Evolutionary conservation across 345 rosid genomes (phyloP).

Genomic region (Salix arbutifolia): DNA sequence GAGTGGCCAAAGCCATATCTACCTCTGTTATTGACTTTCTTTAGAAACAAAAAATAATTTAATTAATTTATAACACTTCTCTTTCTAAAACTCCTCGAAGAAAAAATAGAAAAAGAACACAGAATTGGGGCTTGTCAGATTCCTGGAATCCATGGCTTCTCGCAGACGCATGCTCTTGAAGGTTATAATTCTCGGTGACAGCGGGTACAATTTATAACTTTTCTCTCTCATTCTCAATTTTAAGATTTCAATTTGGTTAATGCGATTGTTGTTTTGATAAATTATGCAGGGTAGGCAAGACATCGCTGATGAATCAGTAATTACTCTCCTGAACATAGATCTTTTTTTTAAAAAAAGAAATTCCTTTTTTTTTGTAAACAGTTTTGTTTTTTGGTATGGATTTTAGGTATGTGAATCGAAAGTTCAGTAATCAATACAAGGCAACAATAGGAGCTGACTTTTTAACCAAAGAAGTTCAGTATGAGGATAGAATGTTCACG

Average conservation of each 20-base stretch:
- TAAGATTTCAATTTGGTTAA: background rate
- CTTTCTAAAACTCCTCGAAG: background rate
- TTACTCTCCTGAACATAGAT: conserved; percentile 23
- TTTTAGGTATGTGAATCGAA: conserved; percentile 77
- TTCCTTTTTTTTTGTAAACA: background rate
- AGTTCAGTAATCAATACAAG: conserved; percentile 89
- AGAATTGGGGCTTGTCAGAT: background rate
- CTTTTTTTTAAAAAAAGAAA: background rate
- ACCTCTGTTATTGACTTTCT: background rate
- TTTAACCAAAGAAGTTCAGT: conserved; percentile 82
- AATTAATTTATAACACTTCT: background rate
- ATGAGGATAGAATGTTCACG: conserved; percentile 84
- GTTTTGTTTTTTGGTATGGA: conserved; percentile 3
- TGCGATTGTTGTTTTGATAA: background rate
- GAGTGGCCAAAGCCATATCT: background rate
- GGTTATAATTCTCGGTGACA: conserved; percentile 85
- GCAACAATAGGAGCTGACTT: conserved; percentile 96
- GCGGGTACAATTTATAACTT: conserved; percentile 45
- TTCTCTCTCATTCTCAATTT: background rate
- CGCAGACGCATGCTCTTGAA: conserved; percentile 76
- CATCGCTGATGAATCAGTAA: conserved; percentile 95
- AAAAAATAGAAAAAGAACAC: background rate
- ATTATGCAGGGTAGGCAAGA: conserved; percentile 71
- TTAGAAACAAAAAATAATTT: background rate
- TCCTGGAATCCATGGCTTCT: conserved; percentile 49